Evolutionary conservation across 2,329 filamentous ascomycete species (phyloP), one percentile per base, ranked within the genome.

Genomic region (Thielaviopsis musarum): DNA sequence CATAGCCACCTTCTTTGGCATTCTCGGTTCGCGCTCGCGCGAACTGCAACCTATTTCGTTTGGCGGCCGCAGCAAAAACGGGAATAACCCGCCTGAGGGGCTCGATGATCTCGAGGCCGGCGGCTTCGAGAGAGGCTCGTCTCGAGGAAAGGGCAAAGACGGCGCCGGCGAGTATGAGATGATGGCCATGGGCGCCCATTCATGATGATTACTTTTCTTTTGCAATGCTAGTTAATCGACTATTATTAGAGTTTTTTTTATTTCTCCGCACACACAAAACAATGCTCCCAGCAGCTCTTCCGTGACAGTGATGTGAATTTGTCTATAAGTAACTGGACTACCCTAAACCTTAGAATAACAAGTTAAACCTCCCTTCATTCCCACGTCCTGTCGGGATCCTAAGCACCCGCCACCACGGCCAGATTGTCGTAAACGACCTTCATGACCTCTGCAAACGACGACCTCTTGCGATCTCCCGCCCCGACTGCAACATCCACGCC

Each of bases 391-490:
- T 21, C 21, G 10, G 19, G 34, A 28, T 22, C 38, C 55, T 55
- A 59, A 34, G 60, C 60, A 10, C 59, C 88, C 17, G 86, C 85
- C 64, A 98, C 91, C 62, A 97, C 88, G 38, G 93, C 93, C 68
- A 98, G 72, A 9, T 89, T 91, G 65, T 95, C 88, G 69, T 98
- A 98, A 64, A 98, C 94, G 71, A 88, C 90, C 71, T 77, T 84
- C 73, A 88, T 88, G 10, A 97, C 91, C 57, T 87, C 87, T 67
- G 89, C 88, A 68, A 96, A 94, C 41, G 87, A 90, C 61, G 82
- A 81, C 56, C 77, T 65, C 62, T 56, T 57, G 19, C 67, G 65
- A n/a, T 67, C 67, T 6, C 64, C 65, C 0, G 56, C 58, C 15
- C 13, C 22, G 1, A 45, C 30, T 2, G 55, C 48, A 12, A 56